Evolutionary conservation across 163 green algal species (phyloP), one percentile per base, ranked within the genome.

Genomic region (Prototheca wickerhamii): DNA sequence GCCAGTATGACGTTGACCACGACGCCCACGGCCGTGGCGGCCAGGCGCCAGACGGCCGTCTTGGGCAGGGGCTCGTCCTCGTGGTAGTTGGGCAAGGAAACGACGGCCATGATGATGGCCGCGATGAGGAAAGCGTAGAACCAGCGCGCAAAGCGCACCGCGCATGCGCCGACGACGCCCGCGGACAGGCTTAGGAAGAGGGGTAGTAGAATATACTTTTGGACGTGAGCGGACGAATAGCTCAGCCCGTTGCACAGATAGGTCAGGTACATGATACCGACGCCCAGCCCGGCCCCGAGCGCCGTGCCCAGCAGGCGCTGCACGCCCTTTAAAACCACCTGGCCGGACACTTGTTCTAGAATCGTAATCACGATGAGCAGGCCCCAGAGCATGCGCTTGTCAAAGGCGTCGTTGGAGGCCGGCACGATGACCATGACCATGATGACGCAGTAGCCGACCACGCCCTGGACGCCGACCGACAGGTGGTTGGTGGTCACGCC

Each of bases 161-260:
- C n/a, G n/a, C n/a, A n/a, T n/a, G n/a, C n/a, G n/a, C n/a, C n/a
- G n/a, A n/a, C n/a, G n/a, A n/a, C n/a, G n/a, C n/a, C n/a, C n/a
- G n/a, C n/a, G n/a, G n/a, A n/a, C n/a, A n/a, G n/a, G n/a, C n/a
- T n/a, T n/a, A n/a, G n/a, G n/a, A n/a, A n/a, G n/a, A n/a, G n/a
- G n/a, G n/a, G n/a, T n/a, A n/a, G n/a, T n/a, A n/a, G n/a, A n/a
- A n/a, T n/a, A n/a, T 61, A 34, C 43, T 70, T 70, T 34, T 33
- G 31, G 2, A 43, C 31, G 0, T 34, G 6, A n/a, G n/a, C n/a
- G 32, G 60, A 44, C 0, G n/a, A 4, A 28, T 73, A 73, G 31
- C 8, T 56, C 15, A 73, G 60, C 0, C 67, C 67, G 43, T 73
- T 73, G 60, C 34, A 29, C 2, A 73, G 60, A 52, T 57, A 68